phyloP scores from a whole-genome alignment of 306 rosid species.

The Trifolium fragiferum region DNA sequence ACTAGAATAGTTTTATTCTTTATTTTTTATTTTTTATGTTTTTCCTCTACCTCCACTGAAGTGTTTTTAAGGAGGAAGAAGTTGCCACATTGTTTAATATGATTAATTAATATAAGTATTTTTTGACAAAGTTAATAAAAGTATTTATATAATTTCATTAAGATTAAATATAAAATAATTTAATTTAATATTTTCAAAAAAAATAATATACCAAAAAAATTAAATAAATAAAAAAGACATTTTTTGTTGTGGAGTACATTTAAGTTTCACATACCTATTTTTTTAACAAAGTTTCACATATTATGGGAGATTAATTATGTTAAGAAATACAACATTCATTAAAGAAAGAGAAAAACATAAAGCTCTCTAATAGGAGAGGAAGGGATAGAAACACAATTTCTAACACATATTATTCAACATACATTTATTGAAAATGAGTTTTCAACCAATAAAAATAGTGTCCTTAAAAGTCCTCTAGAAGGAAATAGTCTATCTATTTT shows the following conservation, averaged over 20 bases:
- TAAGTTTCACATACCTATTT: not conserved
- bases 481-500: too few species aligned
- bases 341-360: too few species aligned
- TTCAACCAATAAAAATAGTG: too few species aligned
- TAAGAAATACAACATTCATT: too few species aligned
- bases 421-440: too few species aligned
- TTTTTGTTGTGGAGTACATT: not conserved
- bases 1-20: slow-evolving; percentile 5
- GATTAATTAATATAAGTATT: too few species aligned
- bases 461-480: too few species aligned
- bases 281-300: not conserved
- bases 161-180: not conserved
- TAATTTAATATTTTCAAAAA: not conserved
- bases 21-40: not conserved
- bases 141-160: not conserved
- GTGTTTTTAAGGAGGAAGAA: not conserved
- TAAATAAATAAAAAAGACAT: not conserved
- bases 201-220: not conserved
- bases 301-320: too few species aligned
- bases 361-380: too few species aligned
- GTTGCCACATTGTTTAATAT: not conserved
- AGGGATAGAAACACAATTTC: too few species aligned
- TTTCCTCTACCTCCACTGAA: not conserved
- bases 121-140: too few species aligned
- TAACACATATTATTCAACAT: too few species aligned